Evolutionary conservation across 148 eudicot species (phyloP).

Genomic region (Cornus florida): DNA sequence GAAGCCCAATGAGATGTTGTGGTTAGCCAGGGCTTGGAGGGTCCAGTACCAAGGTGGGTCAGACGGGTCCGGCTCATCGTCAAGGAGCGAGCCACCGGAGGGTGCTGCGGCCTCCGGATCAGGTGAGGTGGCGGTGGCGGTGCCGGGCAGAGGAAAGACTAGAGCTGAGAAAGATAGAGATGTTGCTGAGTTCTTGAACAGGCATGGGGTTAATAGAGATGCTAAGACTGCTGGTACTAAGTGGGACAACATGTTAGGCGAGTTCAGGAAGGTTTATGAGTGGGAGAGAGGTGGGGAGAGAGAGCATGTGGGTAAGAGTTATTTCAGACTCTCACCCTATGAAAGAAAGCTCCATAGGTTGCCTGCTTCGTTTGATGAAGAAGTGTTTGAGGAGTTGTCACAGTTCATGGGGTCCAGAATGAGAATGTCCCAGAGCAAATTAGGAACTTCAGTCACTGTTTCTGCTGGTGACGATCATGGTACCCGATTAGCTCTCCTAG

Average conservation of each 20-base stretch:
- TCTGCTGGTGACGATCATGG: constrained; percentile 21
- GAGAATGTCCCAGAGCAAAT: constrained; percentile 29
- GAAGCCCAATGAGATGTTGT: constrained; percentile 84
- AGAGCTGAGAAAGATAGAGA: constrained; percentile 77
- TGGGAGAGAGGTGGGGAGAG: constrained; percentile 85
- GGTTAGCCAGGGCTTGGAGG: constrained; percentile 78
- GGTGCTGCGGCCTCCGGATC: neutral
- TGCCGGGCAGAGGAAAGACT: constrained; percentile 50
- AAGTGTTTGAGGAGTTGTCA: constrained; percentile 77
- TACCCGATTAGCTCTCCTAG: constrained; percentile 9
- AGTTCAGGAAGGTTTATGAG: constrained; percentile 78
- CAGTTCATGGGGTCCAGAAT: constrained; percentile 81
- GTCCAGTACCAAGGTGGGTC: constrained; percentile 54
- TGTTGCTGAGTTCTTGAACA: constrained; percentile 62
- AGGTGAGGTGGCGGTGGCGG: neutral
- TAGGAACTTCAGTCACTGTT: neutral
- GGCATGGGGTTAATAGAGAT: constrained; percentile 66
- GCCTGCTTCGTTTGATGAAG: constrained; percentile 87
- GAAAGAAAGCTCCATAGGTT: constrained; percentile 72
- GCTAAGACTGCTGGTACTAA: constrained; percentile 87
- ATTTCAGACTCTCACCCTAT: constrained; percentile 68
- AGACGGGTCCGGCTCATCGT: neutral
- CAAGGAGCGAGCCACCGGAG: neutral
- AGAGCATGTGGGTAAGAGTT: constrained; percentile 64
- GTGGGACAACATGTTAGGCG: constrained; percentile 95